A percentile compares a stretch with the other conserved stretches of the same genome.
phyloP scores from a whole-genome alignment of 2,329 filamentous ascomycete species.

The Xylaria sp. region DNA sequence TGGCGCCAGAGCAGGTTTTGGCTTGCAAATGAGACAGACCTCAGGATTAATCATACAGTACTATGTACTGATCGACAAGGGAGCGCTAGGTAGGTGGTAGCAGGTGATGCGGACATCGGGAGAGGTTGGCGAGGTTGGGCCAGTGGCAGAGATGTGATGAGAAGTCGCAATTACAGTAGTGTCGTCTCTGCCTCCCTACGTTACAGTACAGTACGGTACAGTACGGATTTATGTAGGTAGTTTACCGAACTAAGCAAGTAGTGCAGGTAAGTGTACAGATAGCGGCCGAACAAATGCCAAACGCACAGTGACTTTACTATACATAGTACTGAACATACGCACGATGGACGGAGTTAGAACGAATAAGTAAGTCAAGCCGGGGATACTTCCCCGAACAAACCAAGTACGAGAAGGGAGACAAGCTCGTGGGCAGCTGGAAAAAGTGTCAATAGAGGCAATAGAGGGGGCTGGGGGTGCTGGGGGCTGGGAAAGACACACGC shows the following conservation, averaged over 20 bases:
- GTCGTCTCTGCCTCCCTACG: neutral
- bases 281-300: neutral
- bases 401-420: neutral
- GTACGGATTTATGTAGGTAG: neutral
- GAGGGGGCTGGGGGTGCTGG: neutral
- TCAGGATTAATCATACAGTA: neutral
- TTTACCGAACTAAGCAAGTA: neutral
- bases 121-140: slow-evolving; percentile 19
- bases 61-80: slow-evolving; percentile 19
- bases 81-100: slow-evolving; percentile 10
- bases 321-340: neutral
- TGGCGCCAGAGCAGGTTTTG: slow-evolving; percentile 30
- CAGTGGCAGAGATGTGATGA: slow-evolving; percentile 18
- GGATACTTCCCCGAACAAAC: slow-evolving; percentile 13
- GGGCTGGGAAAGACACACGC: neutral
- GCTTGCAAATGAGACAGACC: slow-evolving; percentile 21
- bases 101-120: neutral
- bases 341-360: no score
- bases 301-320: neutral
- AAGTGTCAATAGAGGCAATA: neutral
- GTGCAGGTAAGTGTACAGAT: neutral
- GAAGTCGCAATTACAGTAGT: slow-evolving; percentile 1
- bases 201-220: neutral
- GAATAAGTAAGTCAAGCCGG: neutral
- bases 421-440: slow-evolving; percentile 3